These are phyloP conservation scores for Neurospora tetrasperma DNA, from an alignment of 495 filamentous ascomycete genomes.

Conservation along the genomic window DNA sequence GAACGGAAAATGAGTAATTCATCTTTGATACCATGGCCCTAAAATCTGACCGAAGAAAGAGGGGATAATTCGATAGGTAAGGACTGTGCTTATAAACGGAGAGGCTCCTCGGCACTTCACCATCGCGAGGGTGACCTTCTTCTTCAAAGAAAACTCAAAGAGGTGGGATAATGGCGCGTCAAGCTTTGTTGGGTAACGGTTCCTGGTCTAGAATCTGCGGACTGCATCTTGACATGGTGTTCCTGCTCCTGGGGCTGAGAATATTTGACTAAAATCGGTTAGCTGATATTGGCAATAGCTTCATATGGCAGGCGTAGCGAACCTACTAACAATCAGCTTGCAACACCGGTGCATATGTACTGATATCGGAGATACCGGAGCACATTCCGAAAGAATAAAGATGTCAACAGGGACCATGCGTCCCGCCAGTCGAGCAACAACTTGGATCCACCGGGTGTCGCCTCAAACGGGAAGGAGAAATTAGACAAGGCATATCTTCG, in stretches of 20 bases:
- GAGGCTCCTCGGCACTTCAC: background rate
- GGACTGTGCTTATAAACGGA: background rate
- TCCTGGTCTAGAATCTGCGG: background rate
- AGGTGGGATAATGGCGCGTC: background rate
- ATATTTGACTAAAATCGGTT: background rate
- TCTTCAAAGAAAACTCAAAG: background rate
- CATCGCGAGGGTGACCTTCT: background rate
- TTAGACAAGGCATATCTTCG: background rate
- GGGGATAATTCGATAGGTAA: background rate
- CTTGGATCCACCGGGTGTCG: background rate
- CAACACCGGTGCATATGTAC: background rate
- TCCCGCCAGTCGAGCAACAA: background rate
- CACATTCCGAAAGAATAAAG: background rate
- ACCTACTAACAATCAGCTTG: background rate
- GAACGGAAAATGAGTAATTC: slow-evolving; percentile 5
- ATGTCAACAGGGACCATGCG: background rate
- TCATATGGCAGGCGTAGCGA: background rate
- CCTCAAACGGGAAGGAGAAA: background rate
- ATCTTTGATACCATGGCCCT: slow-evolving; percentile 1
- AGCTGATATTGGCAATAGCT: background rate
- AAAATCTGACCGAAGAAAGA: background rate
- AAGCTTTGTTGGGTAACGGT: background rate
- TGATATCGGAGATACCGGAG: background rate
- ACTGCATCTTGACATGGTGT: background rate
- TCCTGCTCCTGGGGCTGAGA: background rate